Base-by-base conservation (phyloP, 2,329 filamentous ascomycete genomes). In the Huntiella omanensis region DNA sequence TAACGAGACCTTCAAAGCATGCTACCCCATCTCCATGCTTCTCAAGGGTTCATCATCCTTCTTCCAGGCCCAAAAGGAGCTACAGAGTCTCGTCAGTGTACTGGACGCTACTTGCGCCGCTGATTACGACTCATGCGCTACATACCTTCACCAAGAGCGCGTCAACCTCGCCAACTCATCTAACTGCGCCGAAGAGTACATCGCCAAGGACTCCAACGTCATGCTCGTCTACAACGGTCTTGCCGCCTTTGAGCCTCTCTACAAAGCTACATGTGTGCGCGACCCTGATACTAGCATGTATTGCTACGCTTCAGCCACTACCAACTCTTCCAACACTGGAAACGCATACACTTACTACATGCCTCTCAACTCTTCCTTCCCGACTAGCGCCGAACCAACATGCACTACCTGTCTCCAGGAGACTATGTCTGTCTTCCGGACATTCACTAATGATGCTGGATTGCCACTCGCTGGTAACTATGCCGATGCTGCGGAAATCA, bases 281-380 rank as follows among this genome's bases (percentile, higher is more conserved):
- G 74, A 83, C 57, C 67, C 73, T 0, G 61, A 66, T 1, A 77
- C 76, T 1, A 68, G 68, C 43, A 71, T 76, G 53, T 95, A 88
- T 66, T 80, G 75, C 64, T 95, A 85, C 59, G 83, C 83, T 53
- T 80, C 83, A 54, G 85, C 88, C 43, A 76, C 87, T 50, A 85
- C 82, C 41, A 93, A 94, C 61, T 59, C 65, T 4, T 72, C 74
- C 16, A 79, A 73, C 6, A 68, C 81, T 0, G 73, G 76, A 32
- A 80, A 91, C 58, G 71, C 75, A 33, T 88, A 87, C 56, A 70
- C 91, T 33, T 98, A 95, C 64, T 88, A 81, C 55, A 66, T 96
- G 3, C 83, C 87, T 0, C 70, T 93, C 47, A 91, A 91, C 49
- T 70, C 77, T 36, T 61, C 68, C 1, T 64, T 95, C 10, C 83